Conservation (phyloP, 805 yeast genomes). For the Yamadazyma tumulicola region DNA sequence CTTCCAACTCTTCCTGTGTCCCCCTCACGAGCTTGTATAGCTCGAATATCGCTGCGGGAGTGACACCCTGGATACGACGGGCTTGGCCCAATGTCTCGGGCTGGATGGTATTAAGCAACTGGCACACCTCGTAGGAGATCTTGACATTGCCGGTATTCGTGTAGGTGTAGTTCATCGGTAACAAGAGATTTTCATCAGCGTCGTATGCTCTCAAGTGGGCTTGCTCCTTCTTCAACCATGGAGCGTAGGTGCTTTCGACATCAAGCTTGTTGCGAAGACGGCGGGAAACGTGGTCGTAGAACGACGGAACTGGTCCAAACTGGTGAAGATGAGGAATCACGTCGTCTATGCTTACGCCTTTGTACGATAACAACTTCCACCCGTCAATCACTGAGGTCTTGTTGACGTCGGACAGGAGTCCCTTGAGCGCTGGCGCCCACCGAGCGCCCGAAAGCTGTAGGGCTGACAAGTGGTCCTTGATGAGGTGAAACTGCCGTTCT, state of each 20-base stretch:
- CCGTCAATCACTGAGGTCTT: conserved; percentile 43
- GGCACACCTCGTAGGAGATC: conserved; percentile 74
- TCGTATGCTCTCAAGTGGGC: conserved; percentile 71
- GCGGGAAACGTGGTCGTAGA: conserved; percentile 19
- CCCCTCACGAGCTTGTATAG: conserved; percentile 54
- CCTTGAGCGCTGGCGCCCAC: conserved; percentile 58
- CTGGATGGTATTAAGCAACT: conserved; percentile 63
- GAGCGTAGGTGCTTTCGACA: conserved; percentile 80
- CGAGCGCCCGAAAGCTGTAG: conserved; percentile 49
- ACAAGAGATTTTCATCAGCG: conserved; percentile 70
- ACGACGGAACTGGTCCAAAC: conserved; percentile 22
- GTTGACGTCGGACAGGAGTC: conserved; percentile 48
- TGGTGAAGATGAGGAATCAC: conserved; percentile 25
- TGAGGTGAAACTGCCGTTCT: conserved; percentile 38
- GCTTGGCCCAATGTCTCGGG: conserved; percentile 96
- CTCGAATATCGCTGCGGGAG: conserved; percentile 89
- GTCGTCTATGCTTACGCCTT: conserved; percentile 33
- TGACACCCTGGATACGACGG: conserved; percentile 87
- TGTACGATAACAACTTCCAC: conserved; percentile 66
- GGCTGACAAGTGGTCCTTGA: conserved; percentile 43
- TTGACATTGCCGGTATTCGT: conserved; percentile 43
- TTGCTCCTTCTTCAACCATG: conserved; percentile 70
- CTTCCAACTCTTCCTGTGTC: conserved; percentile 20
- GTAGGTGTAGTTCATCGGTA: conserved; percentile 73
- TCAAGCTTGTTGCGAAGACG: conserved; percentile 60